phyloP scores from a whole-genome alignment of 2,329 filamentous ascomycete genomes.

The Ophiostoma himal-ulmi region DNA sequence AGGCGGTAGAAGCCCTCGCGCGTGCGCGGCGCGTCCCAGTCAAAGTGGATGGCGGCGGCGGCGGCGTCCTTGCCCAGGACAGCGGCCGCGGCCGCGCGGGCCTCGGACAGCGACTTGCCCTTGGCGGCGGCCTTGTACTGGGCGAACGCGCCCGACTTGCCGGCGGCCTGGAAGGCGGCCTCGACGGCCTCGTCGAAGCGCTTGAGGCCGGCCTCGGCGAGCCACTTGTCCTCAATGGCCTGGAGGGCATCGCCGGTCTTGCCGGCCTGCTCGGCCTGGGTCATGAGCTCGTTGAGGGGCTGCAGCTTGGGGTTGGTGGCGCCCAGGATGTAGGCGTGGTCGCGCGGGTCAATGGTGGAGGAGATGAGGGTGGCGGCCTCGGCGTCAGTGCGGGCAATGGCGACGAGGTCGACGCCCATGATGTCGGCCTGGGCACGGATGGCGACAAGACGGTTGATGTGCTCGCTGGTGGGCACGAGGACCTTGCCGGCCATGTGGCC shows the following conservation, averaged over 20 bases:
- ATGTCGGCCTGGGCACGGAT: constrained; percentile 98
- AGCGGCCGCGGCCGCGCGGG: constrained; percentile 69
- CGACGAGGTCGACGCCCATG: constrained; percentile 88
- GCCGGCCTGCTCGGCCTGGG: constrained; percentile 72
- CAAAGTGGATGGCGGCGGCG: constrained; percentile 73
- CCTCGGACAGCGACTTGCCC: constrained; percentile 81
- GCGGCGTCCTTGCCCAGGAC: constrained; percentile 66
- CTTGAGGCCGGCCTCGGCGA: constrained; percentile 68
- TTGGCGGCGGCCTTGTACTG: constrained; percentile 64
- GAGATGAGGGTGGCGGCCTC: constrained; percentile 97
- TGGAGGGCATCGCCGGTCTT: constrained; percentile 78
- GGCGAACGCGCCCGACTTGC: constrained; percentile 54
- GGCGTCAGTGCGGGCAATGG: constrained; percentile 90
- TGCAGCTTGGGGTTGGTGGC: constrained; percentile 77
- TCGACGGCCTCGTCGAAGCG: constrained; percentile 87
- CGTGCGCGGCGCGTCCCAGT: constrained; percentile 92
- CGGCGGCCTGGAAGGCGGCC: constrained; percentile 54
- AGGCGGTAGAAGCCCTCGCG: constrained; percentile 94
- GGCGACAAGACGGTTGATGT: constrained; percentile 94
- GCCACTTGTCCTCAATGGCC: constrained; percentile 88
- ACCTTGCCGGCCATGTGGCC: constrained; percentile 99
- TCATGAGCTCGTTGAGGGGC: constrained; percentile 86
- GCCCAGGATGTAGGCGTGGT: constrained; percentile 90
- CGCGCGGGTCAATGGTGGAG: constrained; percentile 89
- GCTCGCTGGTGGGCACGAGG: constrained; percentile 90